A percentile compares a stretch with the other conserved stretches of the same genome.
Evolutionary conservation across 2,329 filamentous ascomycete species (phyloP).

Genomic region (Claviceps lovelessii): DNA sequence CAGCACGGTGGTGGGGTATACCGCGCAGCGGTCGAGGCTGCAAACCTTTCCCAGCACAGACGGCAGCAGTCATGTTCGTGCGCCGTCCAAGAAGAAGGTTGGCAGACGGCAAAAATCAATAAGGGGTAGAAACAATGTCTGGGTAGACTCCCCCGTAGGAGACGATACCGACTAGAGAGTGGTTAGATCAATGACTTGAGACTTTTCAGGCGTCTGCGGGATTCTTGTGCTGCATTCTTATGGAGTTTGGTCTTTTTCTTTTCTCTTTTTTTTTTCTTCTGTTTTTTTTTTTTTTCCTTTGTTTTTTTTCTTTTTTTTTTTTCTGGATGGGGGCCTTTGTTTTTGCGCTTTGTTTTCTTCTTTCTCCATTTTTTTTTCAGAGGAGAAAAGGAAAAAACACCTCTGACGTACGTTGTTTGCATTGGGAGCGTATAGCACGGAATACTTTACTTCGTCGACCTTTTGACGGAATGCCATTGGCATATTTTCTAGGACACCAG

Average conservation of each 20-base stretch:
- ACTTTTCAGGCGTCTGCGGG: neutral
- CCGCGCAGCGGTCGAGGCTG: slow-evolving; percentile 28
- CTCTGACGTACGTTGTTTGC: slow-evolving; percentile 6
- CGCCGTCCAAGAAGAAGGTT: slow-evolving; percentile 16
- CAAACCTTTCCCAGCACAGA: slow-evolving; percentile 33
- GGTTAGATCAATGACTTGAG: neutral
- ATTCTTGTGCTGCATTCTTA: neutral
- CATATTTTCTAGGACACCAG: neutral
- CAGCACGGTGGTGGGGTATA: slow-evolving; percentile 15
- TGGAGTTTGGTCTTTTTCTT: neutral
- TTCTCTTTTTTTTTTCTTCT: neutral
- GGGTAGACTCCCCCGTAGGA: slow-evolving; percentile 23
- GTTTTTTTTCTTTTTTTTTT: neutral
- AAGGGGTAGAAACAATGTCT: slow-evolving; percentile 12
- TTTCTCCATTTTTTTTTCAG: neutral
- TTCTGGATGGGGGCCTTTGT: neutral
- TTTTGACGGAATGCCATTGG: slow-evolving; percentile 3
- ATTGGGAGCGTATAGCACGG: slow-evolving; percentile 5
- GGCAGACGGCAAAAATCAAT: slow-evolving; percentile 18
- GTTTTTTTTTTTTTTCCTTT: neutral
- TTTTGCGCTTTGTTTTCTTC: neutral
- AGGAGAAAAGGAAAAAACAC: neutral
- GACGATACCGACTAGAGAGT: slow-evolving; percentile 21
- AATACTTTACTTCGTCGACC: slow-evolving; percentile 4
- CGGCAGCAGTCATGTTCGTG: slow-evolving; percentile 14